Conservation (phyloP, 2,329 filamentous ascomycete species). For the Plenodomus biglobosus region DNA sequence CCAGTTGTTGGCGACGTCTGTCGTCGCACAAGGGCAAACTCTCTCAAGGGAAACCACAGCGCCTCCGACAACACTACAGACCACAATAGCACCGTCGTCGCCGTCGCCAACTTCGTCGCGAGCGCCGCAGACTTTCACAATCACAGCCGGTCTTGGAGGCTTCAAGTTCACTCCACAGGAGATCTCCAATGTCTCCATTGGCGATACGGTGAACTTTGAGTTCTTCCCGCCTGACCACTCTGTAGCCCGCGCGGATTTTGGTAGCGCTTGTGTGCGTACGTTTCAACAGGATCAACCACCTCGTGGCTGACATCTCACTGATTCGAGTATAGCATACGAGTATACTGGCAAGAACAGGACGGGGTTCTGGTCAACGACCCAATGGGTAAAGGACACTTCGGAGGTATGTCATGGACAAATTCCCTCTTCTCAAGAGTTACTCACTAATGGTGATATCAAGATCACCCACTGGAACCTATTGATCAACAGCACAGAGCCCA, state of each 20-base stretch:
- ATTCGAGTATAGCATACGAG: constrained; percentile 16
- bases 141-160: constrained; percentile 42
- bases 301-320: not conserved
- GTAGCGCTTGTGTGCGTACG: constrained; percentile 43
- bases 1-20: not conserved
- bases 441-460: constrained; percentile 14
- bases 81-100: not conserved
- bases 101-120: constrained; percentile 19
- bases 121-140: constrained; percentile 31
- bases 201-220: constrained; percentile 43
- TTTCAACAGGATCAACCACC: constrained; percentile 3
- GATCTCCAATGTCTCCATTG: constrained; percentile 40
- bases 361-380: constrained; percentile 39
- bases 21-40: not conserved
- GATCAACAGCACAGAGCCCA: constrained; percentile 40
- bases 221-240: constrained; percentile 50
- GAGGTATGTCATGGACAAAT: constrained; percentile 21
- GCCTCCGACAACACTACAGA: not conserved
- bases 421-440: not conserved
- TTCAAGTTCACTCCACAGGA: constrained; percentile 44
- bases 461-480: constrained; percentile 36
- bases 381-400: constrained; percentile 25
- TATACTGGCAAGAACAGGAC: constrained; percentile 28
- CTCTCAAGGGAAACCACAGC: not conserved
- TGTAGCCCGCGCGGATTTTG: constrained; percentile 46